Evolutionary conservation across 2,329 filamentous ascomycete genomes (phyloP).

Genomic region (Ciborinia camelliae): DNA sequence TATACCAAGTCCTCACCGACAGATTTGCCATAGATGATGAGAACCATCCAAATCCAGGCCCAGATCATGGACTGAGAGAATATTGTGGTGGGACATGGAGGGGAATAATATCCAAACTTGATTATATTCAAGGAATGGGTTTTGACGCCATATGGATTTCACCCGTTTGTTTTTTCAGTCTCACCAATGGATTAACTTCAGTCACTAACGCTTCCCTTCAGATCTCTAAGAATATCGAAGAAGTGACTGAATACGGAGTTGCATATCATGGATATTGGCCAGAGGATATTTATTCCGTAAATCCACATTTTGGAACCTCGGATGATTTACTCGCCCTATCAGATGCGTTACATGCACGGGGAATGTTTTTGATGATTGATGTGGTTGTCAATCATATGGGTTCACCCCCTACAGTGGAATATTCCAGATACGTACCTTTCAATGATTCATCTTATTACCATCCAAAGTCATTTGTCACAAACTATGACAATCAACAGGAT

Average conservation of each 20-base stretch:
- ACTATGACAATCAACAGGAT: constrained; percentile 13
- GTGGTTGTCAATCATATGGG: constrained; percentile 41
- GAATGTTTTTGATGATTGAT: constrained; percentile 48
- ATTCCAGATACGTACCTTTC: constrained; percentile 24
- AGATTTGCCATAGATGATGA: constrained; percentile 39
- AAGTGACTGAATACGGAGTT: constrained; percentile 38
- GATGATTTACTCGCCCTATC: constrained; percentile 57
- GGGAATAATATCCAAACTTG: constrained; percentile 45
- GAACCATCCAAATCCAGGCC: constrained; percentile 14
- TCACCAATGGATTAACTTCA: background rate
- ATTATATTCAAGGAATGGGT: constrained; percentile 46
- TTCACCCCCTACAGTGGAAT: constrained; percentile 13
- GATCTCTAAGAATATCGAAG: constrained; percentile 32
- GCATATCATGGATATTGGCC: constrained; percentile 47
- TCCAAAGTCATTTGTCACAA: constrained; percentile 30
- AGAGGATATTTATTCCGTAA: constrained; percentile 48
- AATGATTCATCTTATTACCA: constrained; percentile 39
- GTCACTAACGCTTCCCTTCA: background rate
- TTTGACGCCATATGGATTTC: constrained; percentile 31
- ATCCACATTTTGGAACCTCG: constrained; percentile 56
- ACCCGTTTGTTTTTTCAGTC: constrained; percentile 2
- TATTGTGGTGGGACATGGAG: constrained; percentile 48
- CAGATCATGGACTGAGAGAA: background rate
- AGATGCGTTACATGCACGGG: constrained; percentile 51
- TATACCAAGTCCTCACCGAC: constrained; percentile 44